Base-by-base conservation (phyloP, 2,329 filamentous ascomycete species). In the Gaeumannomyces sp. region DNA sequence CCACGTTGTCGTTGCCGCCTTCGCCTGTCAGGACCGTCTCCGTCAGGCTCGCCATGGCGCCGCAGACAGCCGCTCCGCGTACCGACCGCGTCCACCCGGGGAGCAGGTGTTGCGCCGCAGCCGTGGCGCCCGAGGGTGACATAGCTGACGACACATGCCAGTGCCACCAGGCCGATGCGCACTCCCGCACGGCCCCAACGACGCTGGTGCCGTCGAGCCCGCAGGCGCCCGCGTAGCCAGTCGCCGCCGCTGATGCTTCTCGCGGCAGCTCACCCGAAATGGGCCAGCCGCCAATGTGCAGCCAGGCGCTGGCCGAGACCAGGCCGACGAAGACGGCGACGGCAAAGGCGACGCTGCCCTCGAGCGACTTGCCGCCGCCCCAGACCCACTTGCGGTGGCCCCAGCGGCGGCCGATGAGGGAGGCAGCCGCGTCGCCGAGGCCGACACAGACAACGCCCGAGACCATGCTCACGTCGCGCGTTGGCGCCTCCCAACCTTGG, bases 1-100 rank as follows among this genome's bases (percentile, higher is more conserved):
- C 89, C 25, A 99, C 95, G 80, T 99, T 99, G 81, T 99, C 95
- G 76, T 99, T 99, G 35, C 94, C 95, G 2, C 95, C 95, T 19
- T 93, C 95, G 2, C 95, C 95, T 19, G 95, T 98, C 68, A 99
- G 79, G 60, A 97, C 94, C 31, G 95, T 93, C 79, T 99, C 95
- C 63, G 95, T 96, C 70, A 97, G 82, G 76, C 93, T 97, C 33
- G 93, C 92, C 65, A 93, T 85, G 58, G 84, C 83, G 8, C 91
- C 93, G 69, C 93, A 96, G 61, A 91, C 73, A 5, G 81, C 79
- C 14, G 89, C 87, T 73, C 94, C 95, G 5, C 87, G 86, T 69
- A 88, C 80, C 28, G 90, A 87, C 86, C 89, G 90, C 66, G 89
- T 74, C 67, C 25, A 62, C 16, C 61, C 61, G 57, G 57, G 29